These are phyloP conservation scores for Clavaria fumosa DNA, from an alignment of 768 basidiomycete genomes.

Conservation along the genomic window DNA sequence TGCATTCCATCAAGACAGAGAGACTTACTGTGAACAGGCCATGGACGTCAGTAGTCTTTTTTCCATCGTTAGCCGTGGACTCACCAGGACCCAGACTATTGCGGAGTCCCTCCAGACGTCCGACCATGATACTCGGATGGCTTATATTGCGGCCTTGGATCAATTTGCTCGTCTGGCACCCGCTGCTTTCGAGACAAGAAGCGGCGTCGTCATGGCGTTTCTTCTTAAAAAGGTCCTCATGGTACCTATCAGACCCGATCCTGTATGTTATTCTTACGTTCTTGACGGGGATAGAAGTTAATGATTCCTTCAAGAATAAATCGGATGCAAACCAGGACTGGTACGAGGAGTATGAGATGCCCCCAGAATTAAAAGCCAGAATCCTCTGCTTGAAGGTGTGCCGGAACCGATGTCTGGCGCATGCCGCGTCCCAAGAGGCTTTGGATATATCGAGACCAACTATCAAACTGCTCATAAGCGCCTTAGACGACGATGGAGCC, in stretches of 20 bases:
- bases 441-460: conserved; percentile 59
- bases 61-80: not conserved
- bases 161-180: conserved; percentile 59
- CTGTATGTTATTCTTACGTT: conserved; percentile 23
- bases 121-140: conserved; percentile 36
- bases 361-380: conserved; percentile 48
- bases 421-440: conserved; percentile 40
- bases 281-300: not conserved
- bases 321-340: conserved; percentile 61
- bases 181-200: conserved; percentile 62
- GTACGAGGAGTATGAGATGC: conserved; percentile 51
- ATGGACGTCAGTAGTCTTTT: conserved; percentile 39
- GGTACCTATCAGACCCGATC: conserved; percentile 30
- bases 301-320: conserved; percentile 30
- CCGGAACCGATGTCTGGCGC: conserved; percentile 64
- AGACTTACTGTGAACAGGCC: conserved; percentile 34
- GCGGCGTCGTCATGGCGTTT: conserved; percentile 58
- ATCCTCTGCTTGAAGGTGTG: conserved; percentile 67
- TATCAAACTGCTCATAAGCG: conserved; percentile 53
- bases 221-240: conserved; percentile 58
- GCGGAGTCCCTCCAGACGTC: conserved; percentile 32
- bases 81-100: conserved; percentile 36
- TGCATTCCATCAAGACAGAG: conserved; percentile 38
- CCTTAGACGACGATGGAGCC: conserved; percentile 59
- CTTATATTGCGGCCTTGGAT: conserved; percentile 55